Percentiles rank a stretch among this genome's conserved stretches.
phyloP scores from a whole-genome alignment of 345 rosid species.

The Dovyalis caffra region DNA sequence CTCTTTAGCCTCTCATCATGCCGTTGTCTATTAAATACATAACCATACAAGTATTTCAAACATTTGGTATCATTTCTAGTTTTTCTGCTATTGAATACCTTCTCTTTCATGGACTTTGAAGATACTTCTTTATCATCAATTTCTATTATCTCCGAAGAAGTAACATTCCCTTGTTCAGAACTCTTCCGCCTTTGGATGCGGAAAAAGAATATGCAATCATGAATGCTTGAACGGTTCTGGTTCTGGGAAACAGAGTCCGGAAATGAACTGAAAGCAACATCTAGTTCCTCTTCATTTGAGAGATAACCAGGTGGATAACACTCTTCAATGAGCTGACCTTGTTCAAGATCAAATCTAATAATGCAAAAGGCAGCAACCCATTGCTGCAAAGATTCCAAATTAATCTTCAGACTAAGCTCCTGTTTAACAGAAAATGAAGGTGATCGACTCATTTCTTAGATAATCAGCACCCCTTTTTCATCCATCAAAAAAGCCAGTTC shows the following conservation, averaged over 20 bases:
- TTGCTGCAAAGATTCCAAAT: conserved; percentile 61
- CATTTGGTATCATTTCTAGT: conserved; percentile 12
- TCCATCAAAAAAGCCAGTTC: conserved; percentile 28
- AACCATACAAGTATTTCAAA: conserved; percentile 69
- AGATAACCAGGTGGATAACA: conserved; percentile 75
- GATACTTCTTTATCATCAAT: conserved; percentile 30
- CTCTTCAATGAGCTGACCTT: conserved; percentile 93
- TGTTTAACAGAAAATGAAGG: conserved; percentile 79
- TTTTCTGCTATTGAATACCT: conserved; percentile 14
- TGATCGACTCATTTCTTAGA: conserved; percentile 74
- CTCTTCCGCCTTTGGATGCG: conserved; percentile 62
- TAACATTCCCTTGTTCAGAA: conserved; percentile 28
- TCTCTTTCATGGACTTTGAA: conserved; percentile 24
- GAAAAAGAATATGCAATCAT: conserved; percentile 96
- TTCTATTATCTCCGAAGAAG: conserved; percentile 33
- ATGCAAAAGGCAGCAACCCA: conserved; percentile 88
- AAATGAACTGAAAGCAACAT: conserved; percentile 88
- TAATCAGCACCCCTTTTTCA: conserved; percentile 22
- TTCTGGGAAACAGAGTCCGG: conserved; percentile 94
- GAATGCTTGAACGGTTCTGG: conserved; percentile 86
- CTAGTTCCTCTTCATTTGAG: conserved; percentile 80
- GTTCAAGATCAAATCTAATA: conserved; percentile 93
- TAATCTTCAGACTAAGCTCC: conserved; percentile 58
- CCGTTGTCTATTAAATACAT: conserved; percentile 89
- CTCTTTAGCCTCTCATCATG: conserved; percentile 93